Evolutionary conservation across 768 basidiomycete genomes (phyloP).

Genomic region (Mycena albidolilacea): DNA sequence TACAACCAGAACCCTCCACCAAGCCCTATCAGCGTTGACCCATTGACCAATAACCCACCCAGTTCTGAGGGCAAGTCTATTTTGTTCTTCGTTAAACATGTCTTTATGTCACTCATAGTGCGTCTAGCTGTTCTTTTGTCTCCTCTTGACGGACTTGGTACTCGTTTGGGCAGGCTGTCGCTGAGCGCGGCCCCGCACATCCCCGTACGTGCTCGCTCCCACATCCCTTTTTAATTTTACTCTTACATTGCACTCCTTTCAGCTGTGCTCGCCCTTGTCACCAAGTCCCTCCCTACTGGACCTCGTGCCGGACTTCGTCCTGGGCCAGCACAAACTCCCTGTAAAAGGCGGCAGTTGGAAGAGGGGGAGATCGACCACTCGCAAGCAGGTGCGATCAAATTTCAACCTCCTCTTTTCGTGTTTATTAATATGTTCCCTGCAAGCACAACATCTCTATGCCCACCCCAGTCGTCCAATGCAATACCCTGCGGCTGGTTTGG

Average conservation of each 20-base stretch:
- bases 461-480: slow-evolving; percentile 5
- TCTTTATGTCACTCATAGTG: not conserved
- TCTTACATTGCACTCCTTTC: not conserved
- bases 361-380: not conserved
- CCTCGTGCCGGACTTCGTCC: slow-evolving; percentile 13
- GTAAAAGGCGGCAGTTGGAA: slow-evolving; percentile 7
- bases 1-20: not conserved
- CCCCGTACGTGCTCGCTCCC: not conserved
- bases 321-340: not conserved
- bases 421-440: not conserved
- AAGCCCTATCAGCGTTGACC: not conserved
- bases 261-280: slow-evolving; percentile 1
- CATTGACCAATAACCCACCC: not conserved
- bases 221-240: not conserved
- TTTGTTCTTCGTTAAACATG: not conserved
- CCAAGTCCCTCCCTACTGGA: slow-evolving; percentile 13
- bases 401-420: not conserved
- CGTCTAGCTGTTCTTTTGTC: not conserved
- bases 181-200: not conserved
- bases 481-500: not conserved
- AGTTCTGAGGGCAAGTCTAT: not conserved
- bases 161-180: not conserved
- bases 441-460: not conserved
- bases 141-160: not conserved
- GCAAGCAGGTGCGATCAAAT: not conserved